Base-by-base conservation (phyloP, 306 rosid genomes). In the Prunus armeniaca region DNA sequence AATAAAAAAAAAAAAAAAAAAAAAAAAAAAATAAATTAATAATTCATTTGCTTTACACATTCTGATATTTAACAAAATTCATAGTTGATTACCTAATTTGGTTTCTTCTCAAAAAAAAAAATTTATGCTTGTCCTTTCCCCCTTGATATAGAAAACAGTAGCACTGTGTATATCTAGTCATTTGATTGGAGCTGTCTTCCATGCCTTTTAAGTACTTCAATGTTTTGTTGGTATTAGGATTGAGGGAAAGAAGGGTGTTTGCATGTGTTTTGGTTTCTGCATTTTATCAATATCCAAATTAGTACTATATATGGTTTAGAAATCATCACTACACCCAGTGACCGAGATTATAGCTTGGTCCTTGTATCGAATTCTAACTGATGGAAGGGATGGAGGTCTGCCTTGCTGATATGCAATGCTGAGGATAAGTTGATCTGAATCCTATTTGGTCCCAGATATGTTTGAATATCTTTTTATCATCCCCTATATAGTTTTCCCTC, bases 1-100 rank as follows among this genome's bases (percentile, higher is more conserved):
- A 28, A 7, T 1, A 32, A 3, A 67, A 43, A 47, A 10, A 50
- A 1, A 8, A 28, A 7, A 3, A 32, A 3, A 67, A 43, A 28
- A 7, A 3, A 32, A 3, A 67, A 43, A 47, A 10, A 50, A 1
- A 8, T 54, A 25, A 11, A 45, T 24, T 80, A 63, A 75, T 34
- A 34, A 34, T 64, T 50, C 62, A 57, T 65, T 55, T 73, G 60
- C 79, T 65, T 51, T 81, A 55, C 6, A 41, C 27, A 46, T n/a
- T 45, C 13, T 55, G 71, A 51, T 51, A 38, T 38, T 38, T 38
- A 38, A 38, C 43, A 38, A 7, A 38, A 34, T 50, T 76, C 47
- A 52, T 56, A 22, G 57, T 67, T 30, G 10, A 49, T 49, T 12
- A 55, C 6, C 3, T 45, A 19, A 18, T 69, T 28, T 28, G 27